phyloP scores from a whole-genome alignment of 345 rosid species.

The Boechera stricta region DNA sequence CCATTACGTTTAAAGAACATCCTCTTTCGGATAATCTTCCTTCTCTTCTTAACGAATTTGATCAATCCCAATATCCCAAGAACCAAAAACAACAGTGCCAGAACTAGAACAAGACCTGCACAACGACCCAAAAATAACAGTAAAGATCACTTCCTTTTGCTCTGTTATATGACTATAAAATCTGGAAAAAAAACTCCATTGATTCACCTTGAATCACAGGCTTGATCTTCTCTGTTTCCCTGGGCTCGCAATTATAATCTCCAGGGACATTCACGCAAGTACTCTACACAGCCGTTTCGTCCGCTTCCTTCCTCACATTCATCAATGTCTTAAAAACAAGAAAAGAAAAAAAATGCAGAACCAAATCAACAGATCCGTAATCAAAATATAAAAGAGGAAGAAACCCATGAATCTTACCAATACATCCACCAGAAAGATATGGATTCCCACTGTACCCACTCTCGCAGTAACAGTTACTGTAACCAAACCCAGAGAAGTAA shows the following conservation, averaged over 20 bases:
- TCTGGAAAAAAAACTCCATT: neutral
- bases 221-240: constrained; percentile 2
- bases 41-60: constrained; percentile 30
- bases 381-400: too few relatives aligned
- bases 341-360: neutral
- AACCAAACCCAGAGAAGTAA: constrained; percentile 1
- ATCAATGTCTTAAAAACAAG: constrained; percentile 33
- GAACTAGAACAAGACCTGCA: constrained; percentile 29
- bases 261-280: constrained; percentile 25
- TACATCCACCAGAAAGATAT: constrained; percentile 45
- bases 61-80: constrained; percentile 34
- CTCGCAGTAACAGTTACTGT: constrained; percentile 42
- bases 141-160: constrained; percentile 9
- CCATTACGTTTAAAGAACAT: constrained; percentile 45
- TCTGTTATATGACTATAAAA: neutral
- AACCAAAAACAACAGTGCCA: constrained; percentile 30
- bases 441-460: constrained; percentile 51
- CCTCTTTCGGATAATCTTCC: constrained; percentile 29
- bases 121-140: neutral
- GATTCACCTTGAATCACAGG: constrained; percentile 24
- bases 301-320: constrained; percentile 41
- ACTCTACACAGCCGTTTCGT: too few relatives aligned
- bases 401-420: constrained; percentile 37
- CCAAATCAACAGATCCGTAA: too few relatives aligned
- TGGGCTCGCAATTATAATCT: constrained; percentile 23